Evolutionary conservation across 2,329 filamentous ascomycete species (phyloP).

Genomic region (Alternaria solani): DNA sequence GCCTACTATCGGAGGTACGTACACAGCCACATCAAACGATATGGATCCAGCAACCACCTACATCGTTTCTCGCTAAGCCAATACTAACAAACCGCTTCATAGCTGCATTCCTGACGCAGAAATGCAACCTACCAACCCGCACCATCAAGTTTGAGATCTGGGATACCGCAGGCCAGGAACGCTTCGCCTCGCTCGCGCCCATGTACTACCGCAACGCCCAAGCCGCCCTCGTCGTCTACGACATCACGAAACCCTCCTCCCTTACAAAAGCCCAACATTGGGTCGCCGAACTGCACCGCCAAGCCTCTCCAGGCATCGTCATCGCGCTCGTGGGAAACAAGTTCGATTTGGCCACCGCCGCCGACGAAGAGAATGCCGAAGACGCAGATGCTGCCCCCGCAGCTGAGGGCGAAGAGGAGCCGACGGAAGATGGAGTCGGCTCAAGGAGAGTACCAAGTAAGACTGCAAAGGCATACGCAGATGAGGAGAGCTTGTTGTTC

Average conservation of each 20-base stretch:
- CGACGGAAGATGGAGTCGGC: slow-evolving; percentile 72
- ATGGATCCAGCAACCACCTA: not conserved
- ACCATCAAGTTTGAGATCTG: slow-evolving; percentile 79
- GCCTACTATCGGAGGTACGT: slow-evolving; percentile 93
- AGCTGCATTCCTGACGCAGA: slow-evolving; percentile 98
- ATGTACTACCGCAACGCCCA: slow-evolving; percentile 99
- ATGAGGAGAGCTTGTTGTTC: slow-evolving; percentile 92
- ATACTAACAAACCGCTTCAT: slow-evolving; percentile 17
- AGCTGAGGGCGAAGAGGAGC: slow-evolving; percentile 57
- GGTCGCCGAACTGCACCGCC: slow-evolving; percentile 96
- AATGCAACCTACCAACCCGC: slow-evolving; percentile 92
- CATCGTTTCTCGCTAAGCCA: not conserved
- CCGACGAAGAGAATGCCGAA: slow-evolving; percentile 55
- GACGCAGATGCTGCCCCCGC: slow-evolving; percentile 58
- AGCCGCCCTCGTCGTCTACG: slow-evolving; percentile 96
- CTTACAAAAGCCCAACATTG: slow-evolving; percentile 98
- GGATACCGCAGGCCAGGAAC: slow-evolving; percentile 98
- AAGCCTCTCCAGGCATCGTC: slow-evolving; percentile 94
- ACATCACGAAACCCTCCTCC: slow-evolving; percentile 94
- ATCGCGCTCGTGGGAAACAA: slow-evolving; percentile 94
- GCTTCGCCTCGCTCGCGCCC: slow-evolving; percentile 92
- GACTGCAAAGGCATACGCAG: slow-evolving; percentile 90
- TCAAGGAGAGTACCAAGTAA: slow-evolving; percentile 89
- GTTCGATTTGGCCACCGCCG: slow-evolving; percentile 75
- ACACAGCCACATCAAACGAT: not conserved